These are phyloP conservation scores for Mycosphaerella sp. DNA, from an alignment of 2,329 filamentous ascomycete species.

Conservation along the genomic window DNA sequence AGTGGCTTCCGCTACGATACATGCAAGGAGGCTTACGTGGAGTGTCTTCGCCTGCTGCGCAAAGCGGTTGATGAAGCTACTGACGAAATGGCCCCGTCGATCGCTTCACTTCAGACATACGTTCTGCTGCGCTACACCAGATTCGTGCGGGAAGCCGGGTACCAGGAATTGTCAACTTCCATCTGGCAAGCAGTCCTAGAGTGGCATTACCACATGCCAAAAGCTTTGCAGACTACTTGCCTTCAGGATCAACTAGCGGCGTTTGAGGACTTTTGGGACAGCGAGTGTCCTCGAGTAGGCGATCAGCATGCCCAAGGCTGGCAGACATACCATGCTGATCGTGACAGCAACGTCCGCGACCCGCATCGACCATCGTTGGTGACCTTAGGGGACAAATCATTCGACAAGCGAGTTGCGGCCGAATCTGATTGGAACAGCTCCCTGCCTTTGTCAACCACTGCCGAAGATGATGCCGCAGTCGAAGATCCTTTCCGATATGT, in stretches of 20 bases:
- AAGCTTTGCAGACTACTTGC: not conserved
- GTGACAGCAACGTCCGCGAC: not conserved
- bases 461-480: constrained; percentile 62
- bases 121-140: constrained; percentile 67
- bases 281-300: constrained; percentile 70
- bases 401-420: constrained; percentile 42
- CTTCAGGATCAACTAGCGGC: constrained; percentile 21
- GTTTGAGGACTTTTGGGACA: constrained; percentile 80
- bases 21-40: constrained; percentile 53
- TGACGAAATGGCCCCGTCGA: not conserved
- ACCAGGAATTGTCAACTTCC: constrained; percentile 66
- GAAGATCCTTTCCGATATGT: constrained; percentile 73
- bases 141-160: constrained; percentile 71
- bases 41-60: constrained; percentile 44
- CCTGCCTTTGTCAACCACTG: constrained; percentile 47
- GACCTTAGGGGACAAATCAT: constrained; percentile 35
- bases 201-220: constrained; percentile 56
- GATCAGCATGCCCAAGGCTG: constrained; percentile 67
- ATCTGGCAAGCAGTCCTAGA: constrained; percentile 81
- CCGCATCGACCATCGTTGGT: not conserved
- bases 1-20: constrained; percentile 61
- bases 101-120: constrained; percentile 53
- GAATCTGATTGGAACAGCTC: constrained; percentile 30
- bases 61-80: not conserved
- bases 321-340: constrained; percentile 39